phyloP scores from a whole-genome alignment of 306 rosid genomes.

The Carpinus fangiana region DNA sequence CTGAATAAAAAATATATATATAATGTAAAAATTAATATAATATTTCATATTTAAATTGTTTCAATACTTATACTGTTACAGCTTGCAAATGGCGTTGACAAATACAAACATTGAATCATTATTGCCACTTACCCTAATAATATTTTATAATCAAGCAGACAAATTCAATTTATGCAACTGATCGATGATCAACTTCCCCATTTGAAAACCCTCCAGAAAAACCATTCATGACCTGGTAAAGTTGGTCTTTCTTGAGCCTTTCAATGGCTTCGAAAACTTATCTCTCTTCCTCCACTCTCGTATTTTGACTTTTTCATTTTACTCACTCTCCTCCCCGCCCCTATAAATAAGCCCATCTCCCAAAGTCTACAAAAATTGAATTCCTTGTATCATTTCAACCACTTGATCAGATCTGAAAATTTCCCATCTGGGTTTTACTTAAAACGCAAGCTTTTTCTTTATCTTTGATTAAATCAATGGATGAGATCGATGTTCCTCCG shows the following conservation, averaged over 20 bases:
- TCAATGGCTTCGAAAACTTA: slow-evolving; percentile 28
- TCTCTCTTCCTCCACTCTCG: slow-evolving; percentile 6
- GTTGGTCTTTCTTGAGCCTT: slow-evolving; percentile 37
- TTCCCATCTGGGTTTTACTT: not conserved
- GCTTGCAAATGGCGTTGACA: too few species aligned
- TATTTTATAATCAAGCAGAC: not conserved
- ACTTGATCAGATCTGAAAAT: slow-evolving; percentile 5
- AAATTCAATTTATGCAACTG: not conserved
- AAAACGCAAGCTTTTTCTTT: too few species aligned
- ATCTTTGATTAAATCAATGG: slow-evolving; percentile 26
- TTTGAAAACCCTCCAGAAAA: not conserved
- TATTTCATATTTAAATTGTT: too few species aligned
- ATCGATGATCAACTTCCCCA: too few species aligned
- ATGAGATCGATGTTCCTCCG: slow-evolving; percentile 68
- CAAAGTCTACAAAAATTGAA: slow-evolving; percentile 8
- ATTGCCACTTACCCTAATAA: not conserved
- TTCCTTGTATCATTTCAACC: slow-evolving; percentile 4
- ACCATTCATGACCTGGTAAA: slow-evolving; percentile 31
- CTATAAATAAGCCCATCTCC: slow-evolving; percentile 22
- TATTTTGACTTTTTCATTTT: slow-evolving; percentile 42
- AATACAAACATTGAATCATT: too few species aligned
- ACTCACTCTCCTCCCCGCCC: slow-evolving; percentile 16
- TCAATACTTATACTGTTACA: too few species aligned
- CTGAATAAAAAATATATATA: too few species aligned
- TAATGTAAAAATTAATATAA: too few species aligned